A percentile compares a stretch with the other conserved stretches of the same genome.
phyloP scores from a whole-genome alignment of 208 protist species.

The Crithidia sp. region DNA sequence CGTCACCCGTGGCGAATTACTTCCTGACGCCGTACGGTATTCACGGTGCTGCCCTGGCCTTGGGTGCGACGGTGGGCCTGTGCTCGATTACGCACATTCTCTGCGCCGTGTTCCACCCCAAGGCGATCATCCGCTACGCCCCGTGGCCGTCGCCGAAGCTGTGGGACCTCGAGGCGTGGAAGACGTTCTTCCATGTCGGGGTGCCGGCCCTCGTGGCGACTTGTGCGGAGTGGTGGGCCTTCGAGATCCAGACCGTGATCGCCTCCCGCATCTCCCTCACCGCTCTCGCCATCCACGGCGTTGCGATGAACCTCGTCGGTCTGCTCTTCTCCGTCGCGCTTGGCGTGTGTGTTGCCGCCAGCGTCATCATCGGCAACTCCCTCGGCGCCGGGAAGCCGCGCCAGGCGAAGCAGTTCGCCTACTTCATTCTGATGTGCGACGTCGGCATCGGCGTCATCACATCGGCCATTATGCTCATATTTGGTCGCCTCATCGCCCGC shows the following conservation, averaged over 20 bases:
- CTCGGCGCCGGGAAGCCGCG: constrained; percentile 46
- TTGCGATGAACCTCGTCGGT: constrained; percentile 60
- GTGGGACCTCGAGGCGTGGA: constrained; percentile 42
- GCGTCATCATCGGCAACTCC: constrained; percentile 69
- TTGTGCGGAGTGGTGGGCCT: constrained; percentile 82
- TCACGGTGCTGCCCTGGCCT: constrained; percentile 52
- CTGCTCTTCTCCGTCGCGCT: constrained; percentile 68
- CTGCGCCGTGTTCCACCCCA: constrained; percentile 56
- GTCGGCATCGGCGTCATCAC: constrained; percentile 44
- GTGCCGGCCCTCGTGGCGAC: constrained; percentile 60
- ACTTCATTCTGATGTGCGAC: constrained; percentile 61
- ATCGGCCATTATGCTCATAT: constrained; percentile 44
- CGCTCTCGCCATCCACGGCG: constrained; percentile 59
- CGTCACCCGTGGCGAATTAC: constrained; percentile 60
- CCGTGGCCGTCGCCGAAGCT: constrained; percentile 67
- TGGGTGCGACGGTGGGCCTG: constrained; percentile 38
- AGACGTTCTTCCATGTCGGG: constrained; percentile 55
- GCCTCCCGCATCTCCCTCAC: constrained; percentile 44
- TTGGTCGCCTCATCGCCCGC: constrained; percentile 57
- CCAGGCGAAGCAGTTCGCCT: constrained; percentile 55
- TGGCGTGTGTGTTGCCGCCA: constrained; percentile 67
- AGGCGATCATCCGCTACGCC: constrained; percentile 50
- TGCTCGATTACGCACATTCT: constrained; percentile 47
- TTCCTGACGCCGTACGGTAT: constrained; percentile 63
- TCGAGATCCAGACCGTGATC: constrained; percentile 70